A percentile compares a stretch with the other conserved stretches of the same genome.
Evolutionary conservation across 345 rosid genomes (phyloP).

Genomic region (Salix suchowensis): DNA sequence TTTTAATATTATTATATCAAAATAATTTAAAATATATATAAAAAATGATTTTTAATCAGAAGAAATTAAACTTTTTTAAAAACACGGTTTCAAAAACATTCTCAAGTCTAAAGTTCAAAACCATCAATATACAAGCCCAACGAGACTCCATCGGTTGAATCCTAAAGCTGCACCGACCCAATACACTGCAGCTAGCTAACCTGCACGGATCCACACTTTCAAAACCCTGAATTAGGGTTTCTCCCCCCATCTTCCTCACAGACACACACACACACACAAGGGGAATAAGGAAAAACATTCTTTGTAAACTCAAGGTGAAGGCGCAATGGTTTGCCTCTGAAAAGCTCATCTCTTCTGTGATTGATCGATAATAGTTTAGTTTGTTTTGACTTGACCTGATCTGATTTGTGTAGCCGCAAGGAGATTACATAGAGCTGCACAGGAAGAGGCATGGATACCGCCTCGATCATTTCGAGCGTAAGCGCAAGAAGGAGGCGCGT

Average conservation of each 20-base stretch:
- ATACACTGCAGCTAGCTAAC: not conserved
- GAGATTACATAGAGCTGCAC: constrained; percentile 81
- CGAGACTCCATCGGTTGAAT: not conserved
- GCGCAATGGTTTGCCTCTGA: constrained; percentile 7
- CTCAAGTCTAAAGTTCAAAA: not conserved
- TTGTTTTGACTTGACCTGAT: not conserved
- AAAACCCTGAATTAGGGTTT: constrained; percentile 6
- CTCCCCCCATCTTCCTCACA: not conserved
- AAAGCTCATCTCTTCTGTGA: not conserved
- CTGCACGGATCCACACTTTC: not conserved
- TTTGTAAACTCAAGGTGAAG: not conserved
- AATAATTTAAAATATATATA: too few species aligned
- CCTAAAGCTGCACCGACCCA: not conserved
- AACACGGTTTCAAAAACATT: too few species aligned
- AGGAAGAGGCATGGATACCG: constrained; percentile 81
- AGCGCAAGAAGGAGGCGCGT: constrained; percentile 96
- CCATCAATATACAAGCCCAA: not conserved
- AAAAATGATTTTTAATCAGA: too few species aligned
- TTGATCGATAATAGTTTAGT: not conserved
- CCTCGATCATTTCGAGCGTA: constrained; percentile 68
- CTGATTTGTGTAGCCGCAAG: constrained; percentile 63
- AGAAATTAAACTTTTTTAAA: too few species aligned
- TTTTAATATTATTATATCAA: too few species aligned
- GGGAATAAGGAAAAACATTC: not conserved
- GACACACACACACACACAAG: not conserved